These are phyloP conservation scores for Kwoniella sp. DNA, from an alignment of 768 basidiomycete species.

Conservation along the genomic window DNA sequence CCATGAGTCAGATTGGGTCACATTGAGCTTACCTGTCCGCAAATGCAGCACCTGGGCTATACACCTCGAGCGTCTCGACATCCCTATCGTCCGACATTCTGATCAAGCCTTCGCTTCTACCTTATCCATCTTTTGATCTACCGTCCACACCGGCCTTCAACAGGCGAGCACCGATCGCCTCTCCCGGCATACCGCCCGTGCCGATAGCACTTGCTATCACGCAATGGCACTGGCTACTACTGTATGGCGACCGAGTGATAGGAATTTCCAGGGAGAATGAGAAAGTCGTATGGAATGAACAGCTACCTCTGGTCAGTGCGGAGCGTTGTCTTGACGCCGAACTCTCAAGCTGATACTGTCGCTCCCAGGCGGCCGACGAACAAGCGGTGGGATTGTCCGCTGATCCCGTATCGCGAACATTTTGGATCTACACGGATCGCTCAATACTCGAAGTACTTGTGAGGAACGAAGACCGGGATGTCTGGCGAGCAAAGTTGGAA, in stretches of 20 bases:
- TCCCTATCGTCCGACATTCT: conserved; percentile 68
- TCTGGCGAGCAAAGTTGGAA: conserved; percentile 88
- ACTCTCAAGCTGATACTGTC: background rate
- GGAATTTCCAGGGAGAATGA: conserved; percentile 81
- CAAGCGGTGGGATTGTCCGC: conserved; percentile 71
- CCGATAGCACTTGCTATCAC: conserved; percentile 81
- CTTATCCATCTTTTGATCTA: conserved; percentile 52
- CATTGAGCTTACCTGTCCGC: too few relatives aligned
- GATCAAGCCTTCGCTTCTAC: conserved; percentile 47
- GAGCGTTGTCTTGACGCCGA: too few relatives aligned
- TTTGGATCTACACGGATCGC: conserved; percentile 89
- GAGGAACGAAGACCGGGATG: conserved; percentile 84
- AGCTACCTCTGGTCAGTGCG: conserved; percentile 70
- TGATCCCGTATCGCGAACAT: conserved; percentile 85
- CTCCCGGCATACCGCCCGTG: conserved; percentile 54
- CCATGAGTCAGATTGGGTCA: conserved; percentile 1
- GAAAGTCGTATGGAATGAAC: conserved; percentile 77
- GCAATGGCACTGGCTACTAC: conserved; percentile 85
- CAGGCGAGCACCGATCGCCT: conserved; percentile 17
- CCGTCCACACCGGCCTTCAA: conserved; percentile 31
- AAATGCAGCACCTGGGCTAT: conserved; percentile 75
- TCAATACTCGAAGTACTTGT: conserved; percentile 85
- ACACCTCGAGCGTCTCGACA: conserved; percentile 75
- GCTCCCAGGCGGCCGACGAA: conserved; percentile 71
- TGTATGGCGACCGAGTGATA: conserved; percentile 76